Base-by-base conservation (phyloP, 768 basidiomycete genomes). In the Amanita exitialis region DNA sequence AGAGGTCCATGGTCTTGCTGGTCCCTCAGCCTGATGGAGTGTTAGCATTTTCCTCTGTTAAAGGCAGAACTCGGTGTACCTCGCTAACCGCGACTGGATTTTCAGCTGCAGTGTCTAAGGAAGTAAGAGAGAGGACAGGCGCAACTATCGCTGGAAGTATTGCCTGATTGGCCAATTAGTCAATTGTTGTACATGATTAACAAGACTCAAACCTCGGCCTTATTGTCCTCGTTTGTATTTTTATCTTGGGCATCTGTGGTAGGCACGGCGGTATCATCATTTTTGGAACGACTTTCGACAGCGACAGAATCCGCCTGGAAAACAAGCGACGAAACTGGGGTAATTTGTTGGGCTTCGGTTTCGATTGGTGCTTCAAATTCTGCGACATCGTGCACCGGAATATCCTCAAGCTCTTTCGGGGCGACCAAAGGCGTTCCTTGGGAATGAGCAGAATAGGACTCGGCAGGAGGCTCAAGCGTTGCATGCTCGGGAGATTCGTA, bases 1-100 rank as follows among this genome's bases (percentile, higher is more conserved):
- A 28, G 69, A 64, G 21, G 68, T 69, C 69, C 69, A 71, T 42
- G 54, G 28, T n/a, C n/a, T n/a, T n/a, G n/a, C 56, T 10, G 62
- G 63, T 21, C 53, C 53, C 18, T 64, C 41, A 6, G 13, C 15
- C 47, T 47, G 23, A 27, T 34, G 3, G 21, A 1, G 20, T 15
- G 12, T 47, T 47, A 47, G 45, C 18, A 20, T 13, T 10, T 23
- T 15, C 8, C 6, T n/a, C 15, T 23, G 4, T 13, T 16, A 23
- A n/a, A 16, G 21, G 21, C 3, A 48, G 27, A 48, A 47, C 7
- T 6, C 4, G 6, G n/a, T 3, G 8, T 48, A 48, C 47, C 47
- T 49, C 39, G 28, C 28, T 39, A n/a, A 18, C 21, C 6, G 25
- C 10, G 5, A 10, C 27, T 32, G 12, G 13, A 5, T 8, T 23